Percentiles rank a stretch among this genome's conserved stretches.
Evolutionary conservation across 805 yeast genomes (phyloP).

Genomic region (Kazachstania africana): DNA sequence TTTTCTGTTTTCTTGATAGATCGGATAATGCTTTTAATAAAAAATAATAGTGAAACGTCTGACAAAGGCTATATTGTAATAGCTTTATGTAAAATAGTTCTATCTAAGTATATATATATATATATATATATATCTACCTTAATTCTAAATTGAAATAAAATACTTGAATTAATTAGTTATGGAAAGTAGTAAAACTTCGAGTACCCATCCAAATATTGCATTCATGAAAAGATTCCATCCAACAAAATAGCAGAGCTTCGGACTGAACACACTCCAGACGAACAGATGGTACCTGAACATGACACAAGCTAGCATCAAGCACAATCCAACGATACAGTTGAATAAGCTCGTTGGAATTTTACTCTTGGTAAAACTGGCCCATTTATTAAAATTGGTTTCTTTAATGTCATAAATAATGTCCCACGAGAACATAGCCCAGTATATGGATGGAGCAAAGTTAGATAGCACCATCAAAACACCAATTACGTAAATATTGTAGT

Average conservation of each 20-base stretch:
- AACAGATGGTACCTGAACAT: conserved; percentile 74
- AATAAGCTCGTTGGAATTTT: conserved; percentile 32
- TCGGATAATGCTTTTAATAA: too few relatives aligned
- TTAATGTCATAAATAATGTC: conserved; percentile 3
- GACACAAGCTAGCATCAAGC: conserved; percentile 57
- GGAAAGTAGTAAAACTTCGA: conserved; percentile 7
- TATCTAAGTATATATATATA: too few relatives aligned
- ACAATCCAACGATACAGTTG: conserved; percentile 47
- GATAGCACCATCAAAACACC: conserved; percentile 70
- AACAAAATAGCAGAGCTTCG: conserved; percentile 70
- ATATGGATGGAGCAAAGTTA: conserved; percentile 80
- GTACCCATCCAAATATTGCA: conserved; percentile 29
- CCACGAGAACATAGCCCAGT: conserved; percentile 47
- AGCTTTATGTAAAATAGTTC: too few relatives aligned
- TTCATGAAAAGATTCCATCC: conserved; percentile 57
- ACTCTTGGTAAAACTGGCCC: conserved; percentile 8
- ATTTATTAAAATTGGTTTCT: conserved; percentile 3
- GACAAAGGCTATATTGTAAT: too few relatives aligned
- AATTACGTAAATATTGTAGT: conserved; percentile 57
- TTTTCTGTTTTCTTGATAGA: too few relatives aligned
- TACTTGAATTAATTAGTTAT: not conserved
- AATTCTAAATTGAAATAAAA: too few relatives aligned
- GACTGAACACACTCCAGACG: conserved; percentile 96
- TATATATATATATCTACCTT: too few relatives aligned
- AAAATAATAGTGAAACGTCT: too few relatives aligned